Base-by-base conservation (phyloP, 73 alveolate genomes). In the Paramecium tetraurelia region DNA sequence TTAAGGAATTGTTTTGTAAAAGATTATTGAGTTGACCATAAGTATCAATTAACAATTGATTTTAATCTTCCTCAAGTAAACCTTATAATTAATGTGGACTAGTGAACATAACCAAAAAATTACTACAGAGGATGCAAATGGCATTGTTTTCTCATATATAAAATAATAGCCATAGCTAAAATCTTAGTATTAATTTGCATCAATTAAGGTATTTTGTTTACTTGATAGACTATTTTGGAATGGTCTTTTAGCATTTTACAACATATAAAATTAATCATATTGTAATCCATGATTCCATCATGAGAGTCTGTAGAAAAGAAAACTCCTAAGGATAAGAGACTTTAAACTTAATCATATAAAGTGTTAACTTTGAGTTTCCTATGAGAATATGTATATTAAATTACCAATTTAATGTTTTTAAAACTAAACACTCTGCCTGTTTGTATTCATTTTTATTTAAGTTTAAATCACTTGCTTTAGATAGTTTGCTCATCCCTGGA, bases 391-490 rank as follows among this genome's bases (percentile, higher is more conserved):
- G 22, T 16, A 63, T 35, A 75, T 38, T 35, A 38, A n/a, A n/a
- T 29, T 75, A 75, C 87, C 87, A 75, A 75, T 75, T 75, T 22
- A 75, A 20, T 41, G 33, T 29, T 75, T 75, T 75, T 35, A 75
- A 41, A 41, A 75, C 59, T 29, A 38, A 22, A 41, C 35, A 75
- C 21, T 75, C 87, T 21, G 59, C 46, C 3, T 75, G 10, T 41
- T 75, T 75, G 21, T 38, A 35, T 75, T 75, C 38, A 29, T 75
- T 41, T 38, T 21, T 21, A 35, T 35, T 21, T 38, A 75, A 38
- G 12, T 75, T 41, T 38, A 75, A 38, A 75, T 75, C 87, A 18
- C 68, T 41, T 9, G 87, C 33, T 41, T 75, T 21, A 16, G 38
- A 38, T 38, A 75, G 20, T 41, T 75, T 75, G 12, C 20, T 21